These are phyloP conservation scores for Piromyces finnis DNA, from an alignment of 192 early-diverging fungal genomes.

Conservation along the genomic window DNA sequence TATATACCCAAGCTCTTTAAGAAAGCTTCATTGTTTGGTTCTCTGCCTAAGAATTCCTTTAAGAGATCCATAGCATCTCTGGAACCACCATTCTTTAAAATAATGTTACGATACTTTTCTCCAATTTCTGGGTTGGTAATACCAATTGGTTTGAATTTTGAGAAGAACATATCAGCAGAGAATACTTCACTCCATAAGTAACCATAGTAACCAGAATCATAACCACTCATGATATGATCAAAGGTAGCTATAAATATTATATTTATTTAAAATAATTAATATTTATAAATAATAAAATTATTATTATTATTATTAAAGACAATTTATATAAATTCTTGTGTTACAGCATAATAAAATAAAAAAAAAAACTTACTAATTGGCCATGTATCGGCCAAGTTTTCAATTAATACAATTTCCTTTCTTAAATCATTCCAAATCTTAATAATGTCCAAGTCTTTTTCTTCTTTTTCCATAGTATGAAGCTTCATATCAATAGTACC, in stretches of 20 bases:
- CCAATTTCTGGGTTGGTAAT: constrained; percentile 29
- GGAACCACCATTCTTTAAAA: constrained; percentile 48
- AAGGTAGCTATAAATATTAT: constrained; percentile 20
- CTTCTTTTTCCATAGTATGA: constrained; percentile 35
- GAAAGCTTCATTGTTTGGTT: constrained; percentile 63
- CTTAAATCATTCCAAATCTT: constrained; percentile 1
- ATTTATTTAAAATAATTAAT: no score
- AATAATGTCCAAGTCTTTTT: constrained; percentile 12
- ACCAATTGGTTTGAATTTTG: constrained; percentile 41
- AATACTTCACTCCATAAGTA: constrained; percentile 66
- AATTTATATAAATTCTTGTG: no score
- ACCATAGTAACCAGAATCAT: constrained; percentile 57
- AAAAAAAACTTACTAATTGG: background rate
- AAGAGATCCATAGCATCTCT: constrained; percentile 54
- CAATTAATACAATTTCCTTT: background rate
- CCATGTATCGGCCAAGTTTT: background rate
- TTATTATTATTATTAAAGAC: no score
- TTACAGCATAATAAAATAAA: no score
- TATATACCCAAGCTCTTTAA: constrained; percentile 41
- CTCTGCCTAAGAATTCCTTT: constrained; percentile 56
- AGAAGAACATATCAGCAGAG: constrained; percentile 64
- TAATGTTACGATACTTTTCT: constrained; percentile 50
- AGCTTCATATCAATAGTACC: constrained; percentile 58
- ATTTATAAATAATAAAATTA: no score
- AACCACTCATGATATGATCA: constrained; percentile 57